Base-by-base conservation (phyloP, 495 filamentous ascomycete species). In the Geopyxis carbonaria region DNA sequence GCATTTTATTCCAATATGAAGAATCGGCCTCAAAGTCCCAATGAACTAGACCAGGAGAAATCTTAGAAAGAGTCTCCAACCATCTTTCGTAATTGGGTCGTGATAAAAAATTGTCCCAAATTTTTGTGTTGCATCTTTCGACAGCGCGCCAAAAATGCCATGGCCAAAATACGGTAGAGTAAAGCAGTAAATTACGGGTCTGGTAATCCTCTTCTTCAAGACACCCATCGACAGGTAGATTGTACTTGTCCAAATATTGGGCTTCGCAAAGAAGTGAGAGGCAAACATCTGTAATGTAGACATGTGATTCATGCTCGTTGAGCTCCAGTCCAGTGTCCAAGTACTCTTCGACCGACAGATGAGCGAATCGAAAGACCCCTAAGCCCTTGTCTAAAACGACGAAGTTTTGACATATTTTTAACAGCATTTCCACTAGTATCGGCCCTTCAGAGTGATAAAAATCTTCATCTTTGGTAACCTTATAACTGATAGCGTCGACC, bases 331-430 rank as follows among this genome's bases (percentile, higher is more conserved):
- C 6, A 8, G 35, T 38, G 22, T 38, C 35, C 35, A 38, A 28
- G 16, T 38, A 56, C 13, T 57, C 54, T 10, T 47, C 28, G 28
- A 57, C 53, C 10, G 54, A 56, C 9, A 56, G 44, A 44, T 57
- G 52, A 19, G 53, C 53, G 43, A 57, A 57, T 14, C 54, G 53
- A 16, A 56, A 56, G 31, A 47, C 31, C 18, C 44, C 28, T 7
- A 47, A 32, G 4, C 42, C 31, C 21, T 25, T 4, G 25, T 57
- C 54, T 28, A 38, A 9, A 7, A 50, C 22, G 16, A 57, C 23
- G 28, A 57, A 47, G 31, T 54, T 56, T 30, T 44, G 45, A 23
- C 45, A 47, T 11, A 38, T 14, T 18, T 36, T 16, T 14, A 36
- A 36, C 14, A 36, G n/a, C n/a, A n/a, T n/a, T n/a, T n/a, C n/a